These are phyloP conservation scores for Hypoxylon sp. DNA, from an alignment of 2,329 filamentous ascomycete genomes.

Conservation along the genomic window DNA sequence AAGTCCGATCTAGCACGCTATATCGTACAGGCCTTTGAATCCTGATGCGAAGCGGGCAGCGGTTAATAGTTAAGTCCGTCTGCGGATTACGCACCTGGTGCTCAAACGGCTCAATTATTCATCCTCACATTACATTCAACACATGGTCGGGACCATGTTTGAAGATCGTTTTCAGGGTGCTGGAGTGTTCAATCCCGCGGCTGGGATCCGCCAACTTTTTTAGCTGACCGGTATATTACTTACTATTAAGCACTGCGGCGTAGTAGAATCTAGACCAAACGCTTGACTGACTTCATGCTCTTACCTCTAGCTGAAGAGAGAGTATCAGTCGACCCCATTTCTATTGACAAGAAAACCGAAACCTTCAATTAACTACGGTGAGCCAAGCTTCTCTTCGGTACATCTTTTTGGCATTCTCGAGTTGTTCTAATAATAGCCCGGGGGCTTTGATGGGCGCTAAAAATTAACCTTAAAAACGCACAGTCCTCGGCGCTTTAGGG, in stretches of 20 bases:
- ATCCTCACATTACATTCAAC: background rate
- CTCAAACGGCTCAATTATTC: background rate
- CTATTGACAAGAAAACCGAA: background rate
- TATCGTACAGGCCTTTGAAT: conserved; percentile 28
- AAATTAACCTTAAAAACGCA: conserved; percentile 35
- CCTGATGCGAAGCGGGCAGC: conserved; percentile 15
- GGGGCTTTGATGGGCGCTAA: conserved; percentile 7
- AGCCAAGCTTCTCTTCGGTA: background rate
- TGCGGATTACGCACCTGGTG: background rate
- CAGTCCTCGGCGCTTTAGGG: conserved; percentile 16
- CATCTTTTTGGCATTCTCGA: background rate
- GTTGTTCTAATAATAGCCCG: conserved; percentile 27
- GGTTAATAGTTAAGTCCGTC: background rate
- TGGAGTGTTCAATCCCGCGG: background rate
- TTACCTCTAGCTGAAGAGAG: background rate
- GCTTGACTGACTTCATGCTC: background rate
- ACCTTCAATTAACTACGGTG: background rate
- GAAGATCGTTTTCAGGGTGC: conserved; percentile 1
- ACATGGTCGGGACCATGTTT: background rate
- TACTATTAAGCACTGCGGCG: background rate
- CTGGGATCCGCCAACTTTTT: background rate
- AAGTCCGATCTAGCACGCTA: conserved; percentile 23
- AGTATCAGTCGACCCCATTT: background rate
- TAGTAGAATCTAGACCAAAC: conserved; percentile 5
- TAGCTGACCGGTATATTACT: conserved; percentile 3